Base-by-base conservation (phyloP, 2,329 filamentous ascomycete genomes). In the Byssochlamys sp. region DNA sequence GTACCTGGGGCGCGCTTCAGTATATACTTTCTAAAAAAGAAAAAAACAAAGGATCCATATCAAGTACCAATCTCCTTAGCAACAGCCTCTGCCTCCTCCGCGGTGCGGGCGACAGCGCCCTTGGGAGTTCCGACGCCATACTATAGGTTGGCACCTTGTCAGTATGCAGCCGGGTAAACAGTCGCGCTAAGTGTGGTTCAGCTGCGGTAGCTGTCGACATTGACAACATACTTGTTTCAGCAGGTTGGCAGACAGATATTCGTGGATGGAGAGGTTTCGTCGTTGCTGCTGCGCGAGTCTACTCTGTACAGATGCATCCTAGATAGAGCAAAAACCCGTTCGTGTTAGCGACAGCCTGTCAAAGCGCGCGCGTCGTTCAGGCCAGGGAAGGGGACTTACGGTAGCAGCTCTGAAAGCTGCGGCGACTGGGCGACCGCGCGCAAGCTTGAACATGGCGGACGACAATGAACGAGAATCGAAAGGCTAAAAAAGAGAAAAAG, bases 51-150 rank as follows among this genome's bases (percentile, higher is more conserved):
- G 29, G 19, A 29, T 11, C 19, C 19, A 48, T 51, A n/a, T 10
- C 55, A 65, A 74, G 63, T 82, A 86, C 90, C 89, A 71, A 99
- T 94, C 65, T 86, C 80, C 80, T 92, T 91, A 59, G 94, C 94
- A 70, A 97, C 84, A 68, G 84, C 81, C 83, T 96, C 92, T 66
- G 94, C 94, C 81, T 97, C 94, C 70, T 87, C 84, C 53, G 88
- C 84, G 62, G 80, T 87, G 75, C 85, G 86, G 67, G 94, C 94
- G 70, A 95, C 91, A 72, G 87, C 81, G 66, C 94, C 94, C 75
- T 91, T 88, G 67, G 94, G 94, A 51, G 96, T 90, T 67, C 90
- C 90, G 69, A 99, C 85, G 75, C 91, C 92, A 84, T 97, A 96
- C 89, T 96, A 63, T 61, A 57, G 64, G 31, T 28, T 57, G 19